These are phyloP conservation scores for Pseudogymnoascus sp. DNA, from an alignment of 2,329 filamentous ascomycete genomes.

Conservation along the genomic window DNA sequence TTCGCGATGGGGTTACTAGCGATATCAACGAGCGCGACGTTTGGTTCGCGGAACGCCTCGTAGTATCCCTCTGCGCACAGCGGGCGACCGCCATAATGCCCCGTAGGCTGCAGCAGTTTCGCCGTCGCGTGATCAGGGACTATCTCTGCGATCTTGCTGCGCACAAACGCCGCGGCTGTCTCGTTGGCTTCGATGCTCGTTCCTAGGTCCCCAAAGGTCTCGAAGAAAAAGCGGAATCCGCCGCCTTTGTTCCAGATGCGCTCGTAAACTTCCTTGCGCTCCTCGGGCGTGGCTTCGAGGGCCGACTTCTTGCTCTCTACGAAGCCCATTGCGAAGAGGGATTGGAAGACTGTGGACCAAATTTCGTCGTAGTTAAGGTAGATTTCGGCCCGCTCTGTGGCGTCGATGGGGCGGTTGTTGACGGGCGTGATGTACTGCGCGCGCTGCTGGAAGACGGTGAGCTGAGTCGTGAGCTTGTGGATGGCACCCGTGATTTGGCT, in stretches of 20 bases:
- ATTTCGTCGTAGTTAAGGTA: slow-evolving; percentile 15
- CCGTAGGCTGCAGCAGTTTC: slow-evolving; percentile 16
- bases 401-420: slow-evolving; percentile 9
- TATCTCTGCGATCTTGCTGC: slow-evolving; percentile 21
- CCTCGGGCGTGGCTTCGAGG: slow-evolving; percentile 16
- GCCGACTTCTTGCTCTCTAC: slow-evolving; percentile 22
- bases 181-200: slow-evolving; percentile 23
- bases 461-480: slow-evolving; percentile 32
- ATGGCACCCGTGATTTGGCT: slow-evolving; percentile 37
- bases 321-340: slow-evolving; percentile 29
- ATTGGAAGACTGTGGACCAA: slow-evolving; percentile 17
- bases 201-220: slow-evolving; percentile 22
- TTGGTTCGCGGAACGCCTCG: slow-evolving; percentile 38
- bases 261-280: neutral
- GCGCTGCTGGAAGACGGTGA: slow-evolving; percentile 29
- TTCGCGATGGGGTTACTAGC: slow-evolving; percentile 34
- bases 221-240: slow-evolving; percentile 29
- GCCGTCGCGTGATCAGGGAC: slow-evolving; percentile 22
- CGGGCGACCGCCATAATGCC: slow-evolving; percentile 24
- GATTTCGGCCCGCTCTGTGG: slow-evolving; percentile 17
- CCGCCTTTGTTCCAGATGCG: neutral
- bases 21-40: slow-evolving; percentile 39
- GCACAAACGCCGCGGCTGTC: slow-evolving; percentile 22
- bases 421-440: slow-evolving; percentile 29
- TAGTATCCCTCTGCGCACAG: slow-evolving; percentile 42